phyloP scores from a whole-genome alignment of 2,329 filamentous ascomycete species.

The Microcyclospora tardicrescens region DNA sequence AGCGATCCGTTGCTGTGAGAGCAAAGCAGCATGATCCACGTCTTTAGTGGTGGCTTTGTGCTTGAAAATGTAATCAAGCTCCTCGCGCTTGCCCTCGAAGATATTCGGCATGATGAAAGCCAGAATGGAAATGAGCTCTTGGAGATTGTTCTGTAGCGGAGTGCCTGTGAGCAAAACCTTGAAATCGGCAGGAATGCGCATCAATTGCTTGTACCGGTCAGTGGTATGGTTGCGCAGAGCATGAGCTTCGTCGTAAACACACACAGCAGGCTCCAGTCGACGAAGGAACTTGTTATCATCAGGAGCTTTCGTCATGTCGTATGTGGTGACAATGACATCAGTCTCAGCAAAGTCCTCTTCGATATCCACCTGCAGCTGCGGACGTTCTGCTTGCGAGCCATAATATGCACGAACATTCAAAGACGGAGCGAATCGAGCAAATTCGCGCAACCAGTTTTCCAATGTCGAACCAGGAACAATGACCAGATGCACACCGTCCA shows the following conservation, averaged over 20 bases:
- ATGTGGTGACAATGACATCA: slow-evolving; percentile 60
- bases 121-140: slow-evolving; percentile 79
- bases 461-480: slow-evolving; percentile 88
- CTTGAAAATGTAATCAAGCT: slow-evolving; percentile 78
- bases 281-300: slow-evolving; percentile 53
- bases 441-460: slow-evolving; percentile 91
- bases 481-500: slow-evolving; percentile 63
- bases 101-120: slow-evolving; percentile 86
- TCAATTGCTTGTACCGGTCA: slow-evolving; percentile 65
- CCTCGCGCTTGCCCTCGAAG: slow-evolving; percentile 63
- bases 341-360: slow-evolving; percentile 51
- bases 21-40: slow-evolving; percentile 60
- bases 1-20: slow-evolving; percentile 76
- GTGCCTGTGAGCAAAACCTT: slow-evolving; percentile 81
- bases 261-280: slow-evolving; percentile 41
- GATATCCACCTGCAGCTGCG: slow-evolving; percentile 53
- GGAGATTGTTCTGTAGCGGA: slow-evolving; percentile 85
- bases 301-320: slow-evolving; percentile 48
- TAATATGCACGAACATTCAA: slow-evolving; percentile 63
- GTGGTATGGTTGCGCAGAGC: slow-evolving; percentile 81
- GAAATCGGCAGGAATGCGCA: slow-evolving; percentile 67
- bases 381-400: slow-evolving; percentile 54
- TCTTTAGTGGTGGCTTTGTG: slow-evolving; percentile 79
- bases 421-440: slow-evolving; percentile 69
- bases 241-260: slow-evolving; percentile 90